Base-by-base conservation (phyloP, 2,329 filamentous ascomycete genomes). In the Pseudogymnoascus sp. region DNA sequence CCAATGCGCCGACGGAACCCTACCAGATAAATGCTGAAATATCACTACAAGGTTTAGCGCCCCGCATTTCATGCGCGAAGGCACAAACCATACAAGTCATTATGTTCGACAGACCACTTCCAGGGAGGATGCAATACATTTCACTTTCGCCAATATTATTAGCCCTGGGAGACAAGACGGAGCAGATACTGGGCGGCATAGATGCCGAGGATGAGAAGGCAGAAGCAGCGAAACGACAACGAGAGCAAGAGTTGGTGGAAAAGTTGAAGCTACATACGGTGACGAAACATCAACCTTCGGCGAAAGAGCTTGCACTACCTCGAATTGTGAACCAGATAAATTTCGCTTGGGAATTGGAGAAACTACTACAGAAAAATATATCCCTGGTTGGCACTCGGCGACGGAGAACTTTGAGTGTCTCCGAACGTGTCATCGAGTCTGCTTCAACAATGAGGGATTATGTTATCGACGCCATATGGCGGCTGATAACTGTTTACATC, bases 311-410 rank as follows among this genome's bases (percentile, higher is more conserved):
- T 65, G 88, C 90, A 1, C 79, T 99, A 31, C 83, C 88, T 4
- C 86, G 85, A 63, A 93, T 97, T 63, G 84, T 97, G 67, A 91
- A 93, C 69, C 93, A 97, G 76, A 89, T 97, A 73, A 99, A 99
- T 71, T 99, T 95, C 81, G 91, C 93, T 0, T 92, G 88, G 78
- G 96, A 99, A 75, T 81, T 99, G 63, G 88, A 95, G 65, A 83
- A 87, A 68, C 80, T 96, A 40, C 80, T 99, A 68, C 91, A 96
- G 69, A 93, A 89, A 72, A 99, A 97, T 70, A 89, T 92, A 45
- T 86, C 88, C n/a, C 81, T 93, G 38, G 86, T 99, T 59, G 90
- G 92, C 0, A 85, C 89, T 38, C 85, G 93, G 35, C 86, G 87
- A 55, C 93, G 93, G 75, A 85, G 95, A 67, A 88, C 88, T 61